phyloP scores from a whole-genome alignment of 2,329 filamentous ascomycete species.

The Colletotrichum spaethianum region DNA sequence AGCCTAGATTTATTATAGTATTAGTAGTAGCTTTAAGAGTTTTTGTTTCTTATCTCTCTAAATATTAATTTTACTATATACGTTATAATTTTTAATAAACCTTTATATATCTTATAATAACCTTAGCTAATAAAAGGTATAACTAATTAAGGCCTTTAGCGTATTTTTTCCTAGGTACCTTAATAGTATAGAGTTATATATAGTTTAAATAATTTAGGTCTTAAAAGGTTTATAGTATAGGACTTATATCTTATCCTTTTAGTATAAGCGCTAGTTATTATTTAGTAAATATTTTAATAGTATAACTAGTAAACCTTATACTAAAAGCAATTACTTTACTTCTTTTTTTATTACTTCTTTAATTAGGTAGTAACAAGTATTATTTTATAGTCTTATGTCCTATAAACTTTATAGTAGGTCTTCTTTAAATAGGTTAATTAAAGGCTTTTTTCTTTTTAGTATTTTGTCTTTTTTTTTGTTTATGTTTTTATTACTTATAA shows the following conservation, averaged over 20 bases:
- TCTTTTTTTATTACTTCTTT: neutral
- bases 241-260: neutral
- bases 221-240: neutral
- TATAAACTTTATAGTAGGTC: neutral
- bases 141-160: neutral
- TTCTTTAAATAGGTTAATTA: neutral
- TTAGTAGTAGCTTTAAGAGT: neutral
- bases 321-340: too few relatives aligned
- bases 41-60: constrained; percentile 1
- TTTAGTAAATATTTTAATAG: neutral
- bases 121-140: neutral
- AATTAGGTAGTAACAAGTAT: neutral
- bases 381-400: neutral
- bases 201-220: neutral
- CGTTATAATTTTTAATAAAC: constrained; percentile 3
- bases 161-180: neutral
- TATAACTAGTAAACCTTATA: too few relatives aligned
- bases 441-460: neutral
- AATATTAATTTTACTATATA: constrained; percentile 5
- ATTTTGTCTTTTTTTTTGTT: too few relatives aligned
- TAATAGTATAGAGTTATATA: neutral
- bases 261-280: neutral
- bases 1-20: neutral
- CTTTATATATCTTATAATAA: constrained; percentile 3
- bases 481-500: too few relatives aligned